Conservation (phyloP, 306 rosid genomes). For the Geum urbanum region DNA sequence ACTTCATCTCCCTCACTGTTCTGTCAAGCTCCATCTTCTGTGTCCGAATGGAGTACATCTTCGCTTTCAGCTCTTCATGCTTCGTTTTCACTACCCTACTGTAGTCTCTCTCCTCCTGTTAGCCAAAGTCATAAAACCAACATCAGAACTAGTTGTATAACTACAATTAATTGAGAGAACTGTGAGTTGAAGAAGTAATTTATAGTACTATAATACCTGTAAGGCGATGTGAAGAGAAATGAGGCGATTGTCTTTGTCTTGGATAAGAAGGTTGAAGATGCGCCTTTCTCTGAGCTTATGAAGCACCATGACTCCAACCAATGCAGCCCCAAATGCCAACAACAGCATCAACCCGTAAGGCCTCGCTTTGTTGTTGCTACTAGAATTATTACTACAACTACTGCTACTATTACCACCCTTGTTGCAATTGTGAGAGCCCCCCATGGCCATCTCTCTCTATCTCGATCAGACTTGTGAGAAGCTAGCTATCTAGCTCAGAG, state of each 20-base stretch:
- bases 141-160: background rate
- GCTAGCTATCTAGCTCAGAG: background rate
- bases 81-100: slow-evolving; percentile 50
- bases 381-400: background rate
- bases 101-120: slow-evolving; percentile 59
- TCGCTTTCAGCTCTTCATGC: slow-evolving; percentile 60
- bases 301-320: slow-evolving; percentile 75
- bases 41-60: slow-evolving; percentile 44
- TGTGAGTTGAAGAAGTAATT: background rate
- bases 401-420: slow-evolving; percentile 21
- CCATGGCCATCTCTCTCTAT: slow-evolving; percentile 22
- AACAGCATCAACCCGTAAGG: slow-evolving; percentile 49
- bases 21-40: slow-evolving; percentile 76
- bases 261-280: slow-evolving; percentile 59
- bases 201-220: slow-evolving; percentile 37
- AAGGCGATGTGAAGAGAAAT: slow-evolving; percentile 60
- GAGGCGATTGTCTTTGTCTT: slow-evolving; percentile 55
- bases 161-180: background rate
- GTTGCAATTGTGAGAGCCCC: background rate
- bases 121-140: background rate
- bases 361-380: slow-evolving; percentile 35
- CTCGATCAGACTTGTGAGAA: background rate
- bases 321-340: slow-evolving; percentile 70
- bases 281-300: slow-evolving; percentile 81
- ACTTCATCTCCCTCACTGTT: slow-evolving; percentile 54